Evolutionary conservation across 768 basidiomycete genomes (phyloP), one percentile per base, ranked within the genome.

Genomic region (Hydnomerulius pinastri): DNA sequence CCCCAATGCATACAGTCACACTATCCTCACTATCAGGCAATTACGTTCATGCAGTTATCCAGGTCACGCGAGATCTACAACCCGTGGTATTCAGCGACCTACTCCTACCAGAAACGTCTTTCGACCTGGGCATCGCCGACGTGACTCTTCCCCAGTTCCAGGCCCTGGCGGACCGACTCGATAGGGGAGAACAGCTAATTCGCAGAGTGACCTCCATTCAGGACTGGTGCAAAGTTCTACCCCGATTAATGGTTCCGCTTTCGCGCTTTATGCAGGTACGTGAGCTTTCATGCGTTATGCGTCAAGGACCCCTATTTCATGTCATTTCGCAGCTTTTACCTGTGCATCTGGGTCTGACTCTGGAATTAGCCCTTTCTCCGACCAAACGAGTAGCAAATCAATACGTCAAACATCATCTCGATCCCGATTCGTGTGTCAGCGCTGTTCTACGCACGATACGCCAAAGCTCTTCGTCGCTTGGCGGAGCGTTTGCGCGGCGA

Each of bases 1-100:
- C 70, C 32, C 70, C 74, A 20, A 69, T 73, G 39, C 82, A 83
- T 56, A 76, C 81, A 6, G 77, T 92, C 58, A 94, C 92, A 1
- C 82, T 95, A 28, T 92, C 92, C 3, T 98, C 97, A 4, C 77
- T 98, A 13, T 81, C 83, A 24, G 96, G 95, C n/a, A 85, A 82
- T 59, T 96, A 94, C 72, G 74, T 96, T 29, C 86, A 91, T 60
- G 73, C 89, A 41, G 80, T 88, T 28, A 83, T 98, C 8, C 97
- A 99, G 70, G 88, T 98, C 49, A 98, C 97, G 6, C 80, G 85
- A 50, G 97, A 99, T 68, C 70, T 87, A 24, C 83, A 93, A n/a
- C 91, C 97, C 0, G 93, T 99, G 35, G 77, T 90, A 0, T 97
- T 77, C 63, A 73, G 84, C 17, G 79, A 84, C n/a, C 89, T 85